A percentile compares a stretch with the other conserved stretches of the same genome.
phyloP scores from a whole-genome alignment of 495 filamentous ascomycete species.

The Trichoderma asperelloides region DNA sequence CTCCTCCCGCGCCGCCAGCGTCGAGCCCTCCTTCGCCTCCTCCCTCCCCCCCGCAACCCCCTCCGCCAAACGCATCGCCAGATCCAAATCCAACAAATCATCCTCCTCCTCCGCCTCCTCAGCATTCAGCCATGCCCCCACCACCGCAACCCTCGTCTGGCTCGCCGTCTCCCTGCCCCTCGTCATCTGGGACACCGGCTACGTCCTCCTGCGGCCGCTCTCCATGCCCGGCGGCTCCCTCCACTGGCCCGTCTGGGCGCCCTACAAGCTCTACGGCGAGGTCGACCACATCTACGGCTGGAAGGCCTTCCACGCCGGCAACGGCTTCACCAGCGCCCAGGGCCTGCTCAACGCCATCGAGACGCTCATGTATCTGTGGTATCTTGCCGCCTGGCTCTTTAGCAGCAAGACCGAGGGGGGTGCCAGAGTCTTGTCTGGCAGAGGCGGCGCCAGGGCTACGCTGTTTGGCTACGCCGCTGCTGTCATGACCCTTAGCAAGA shows the following conservation, averaged over 20 bases:
- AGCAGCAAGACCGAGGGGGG: constrained; percentile 26
- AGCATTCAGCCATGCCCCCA: constrained; percentile 54
- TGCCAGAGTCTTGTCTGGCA: constrained; percentile 35
- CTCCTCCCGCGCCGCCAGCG: constrained; percentile 4
- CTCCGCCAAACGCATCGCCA: background rate
- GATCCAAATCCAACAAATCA: background rate
- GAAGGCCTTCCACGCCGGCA: constrained; percentile 59
- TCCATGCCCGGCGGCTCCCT: constrained; percentile 72
- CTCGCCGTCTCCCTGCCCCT: constrained; percentile 69
- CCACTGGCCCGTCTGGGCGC: constrained; percentile 67
- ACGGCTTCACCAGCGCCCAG: constrained; percentile 79
- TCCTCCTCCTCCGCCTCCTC: background rate
- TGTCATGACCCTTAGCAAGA: constrained; percentile 83
- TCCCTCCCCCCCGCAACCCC: constrained; percentile 1
- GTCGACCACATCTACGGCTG: constrained; percentile 82
- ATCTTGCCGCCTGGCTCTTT: constrained; percentile 48
- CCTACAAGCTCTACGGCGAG: constrained; percentile 72
- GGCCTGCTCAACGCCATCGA: constrained; percentile 65
- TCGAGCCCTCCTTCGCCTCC: background rate
- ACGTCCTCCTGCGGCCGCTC: constrained; percentile 73
- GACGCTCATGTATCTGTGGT: constrained; percentile 58
- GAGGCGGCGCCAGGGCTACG: constrained; percentile 51
- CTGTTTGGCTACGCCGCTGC: constrained; percentile 59
- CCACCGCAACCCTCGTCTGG: constrained; percentile 59
- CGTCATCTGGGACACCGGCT: constrained; percentile 75